Conservation (phyloP, 78 protist genomes). For the Dictyostelium discoideum region DNA sequence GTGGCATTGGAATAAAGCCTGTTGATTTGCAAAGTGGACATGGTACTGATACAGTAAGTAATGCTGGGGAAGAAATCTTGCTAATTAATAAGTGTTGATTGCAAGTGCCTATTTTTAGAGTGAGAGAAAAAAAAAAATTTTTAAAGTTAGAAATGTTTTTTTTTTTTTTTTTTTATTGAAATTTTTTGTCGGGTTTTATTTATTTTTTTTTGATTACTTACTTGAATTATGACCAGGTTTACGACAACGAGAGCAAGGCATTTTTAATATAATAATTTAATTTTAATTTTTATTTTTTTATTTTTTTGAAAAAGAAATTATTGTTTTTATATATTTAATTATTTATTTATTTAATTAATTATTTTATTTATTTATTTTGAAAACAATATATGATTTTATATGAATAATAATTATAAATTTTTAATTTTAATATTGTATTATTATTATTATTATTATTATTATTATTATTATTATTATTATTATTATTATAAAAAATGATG, state of each 20-base stretch:
- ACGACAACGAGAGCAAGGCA: background rate
- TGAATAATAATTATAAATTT: background rate
- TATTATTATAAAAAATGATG: background rate
- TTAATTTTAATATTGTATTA: background rate
- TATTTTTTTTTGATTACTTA: background rate
- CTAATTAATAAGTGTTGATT: background rate
- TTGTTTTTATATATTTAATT: too few relatives aligned
- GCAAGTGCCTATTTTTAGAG: background rate
- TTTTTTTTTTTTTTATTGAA: background rate
- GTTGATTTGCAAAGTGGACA: background rate
- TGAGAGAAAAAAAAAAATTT: background rate
- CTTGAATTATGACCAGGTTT: slow-evolving; percentile 9
- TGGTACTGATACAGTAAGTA: background rate
- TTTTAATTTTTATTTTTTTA: background rate
- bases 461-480: too few relatives aligned
- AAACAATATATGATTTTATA: too few relatives aligned
- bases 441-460: too few relatives aligned
- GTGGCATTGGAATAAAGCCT: background rate
- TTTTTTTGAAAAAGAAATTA: background rate
- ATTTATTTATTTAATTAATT: too few relatives aligned
- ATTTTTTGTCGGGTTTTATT: background rate
- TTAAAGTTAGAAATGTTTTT: background rate
- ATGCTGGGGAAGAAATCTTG: background rate
- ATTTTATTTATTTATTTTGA: too few relatives aligned
- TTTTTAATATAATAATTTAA: background rate